Percentiles rank a stretch among this genome's conserved stretches.
Conservation (phyloP, 495 filamentous ascomycete genomes). For the Penicillium goetzii region DNA sequence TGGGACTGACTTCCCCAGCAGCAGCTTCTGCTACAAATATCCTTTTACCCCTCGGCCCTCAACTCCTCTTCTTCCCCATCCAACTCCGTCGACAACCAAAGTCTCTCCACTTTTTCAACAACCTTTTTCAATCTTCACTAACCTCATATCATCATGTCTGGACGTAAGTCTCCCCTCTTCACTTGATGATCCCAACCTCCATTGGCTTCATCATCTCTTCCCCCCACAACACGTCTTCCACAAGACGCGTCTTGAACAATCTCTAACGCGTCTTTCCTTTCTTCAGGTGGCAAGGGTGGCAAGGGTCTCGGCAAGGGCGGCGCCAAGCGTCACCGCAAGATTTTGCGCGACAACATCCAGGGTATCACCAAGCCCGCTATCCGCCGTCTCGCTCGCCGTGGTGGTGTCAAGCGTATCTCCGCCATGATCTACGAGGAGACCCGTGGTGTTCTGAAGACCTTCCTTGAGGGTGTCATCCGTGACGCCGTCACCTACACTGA, state of each 20-base stretch:
- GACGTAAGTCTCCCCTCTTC: conserved; percentile 58
- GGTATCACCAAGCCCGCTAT: conserved; percentile 99
- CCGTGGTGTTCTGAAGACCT: conserved; percentile 99
- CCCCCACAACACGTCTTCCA: background rate
- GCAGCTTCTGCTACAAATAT: conserved; percentile 52
- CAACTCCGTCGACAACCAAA: conserved; percentile 37
- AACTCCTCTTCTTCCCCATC: conserved; percentile 46
- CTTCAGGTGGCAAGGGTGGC: conserved; percentile 89
- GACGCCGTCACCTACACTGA: conserved; percentile 99
- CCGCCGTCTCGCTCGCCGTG: conserved; percentile 98
- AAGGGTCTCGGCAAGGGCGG: conserved; percentile 99
- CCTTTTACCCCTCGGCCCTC: conserved; percentile 34
- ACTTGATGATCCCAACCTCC: background rate
- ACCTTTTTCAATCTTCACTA: conserved; percentile 36
- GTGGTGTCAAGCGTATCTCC: conserved; percentile 99
- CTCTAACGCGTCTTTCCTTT: conserved; percentile 42
- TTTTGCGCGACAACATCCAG: conserved; percentile 97
- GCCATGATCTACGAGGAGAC: conserved; percentile 99
- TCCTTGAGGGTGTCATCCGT: conserved; percentile 99
- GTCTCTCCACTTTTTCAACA: conserved; percentile 40
- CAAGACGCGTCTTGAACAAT: conserved; percentile 28
- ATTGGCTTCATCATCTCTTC: conserved; percentile 5
- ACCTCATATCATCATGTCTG: conserved; percentile 63
- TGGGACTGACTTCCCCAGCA: conserved; percentile 1
- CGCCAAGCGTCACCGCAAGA: conserved; percentile 92